Base-by-base conservation (phyloP, 345 rosid genomes). In the Eutrema japonicum region DNA sequence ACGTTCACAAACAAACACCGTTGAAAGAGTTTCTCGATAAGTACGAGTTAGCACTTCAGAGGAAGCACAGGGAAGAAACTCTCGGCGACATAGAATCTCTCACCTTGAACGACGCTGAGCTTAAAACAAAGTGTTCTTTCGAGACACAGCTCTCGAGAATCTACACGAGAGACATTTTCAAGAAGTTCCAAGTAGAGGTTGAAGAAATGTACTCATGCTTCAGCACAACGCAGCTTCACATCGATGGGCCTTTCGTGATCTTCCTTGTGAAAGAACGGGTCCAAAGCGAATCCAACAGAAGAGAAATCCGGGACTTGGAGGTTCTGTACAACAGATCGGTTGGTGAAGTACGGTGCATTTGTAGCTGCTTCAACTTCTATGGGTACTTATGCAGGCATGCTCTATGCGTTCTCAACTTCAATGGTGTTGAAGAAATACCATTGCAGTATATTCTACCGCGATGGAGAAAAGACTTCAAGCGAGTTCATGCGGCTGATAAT, bases 311-410 rank as follows among this genome's bases (percentile, higher is more conserved):
- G 22, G 90, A 86, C 56, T 93, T 80, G 4, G 95, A 90, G 70
- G 97, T 93, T 49, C 68, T 87, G 47, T 88, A 87, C 83, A 87
- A 93, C 41, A 84, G 94, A 82, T 72, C 88, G 10, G 90, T 84
- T 0, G 81, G 83, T 4, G 98, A 89, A 80, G 91, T 91, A 50
- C 75, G 98, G 43, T 93, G 98, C 79, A 83, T 84, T 7, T 91
- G 98, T 70, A 86, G 94, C 75, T 87, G 97, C 83, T 93, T 93
- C 72, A 89, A 84, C 80, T 86, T 83, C 68, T 83, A 82, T 30
- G 98, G 98, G 12, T 93, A 93, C 72, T 68, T 93, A 12, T 93
- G 97, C 59, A 78, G 98, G 68, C 98, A 91, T 73, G 92, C 97
- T 26, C 67, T 93, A 2, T 85, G 91, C 69, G 89, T 90, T 53